Conservation (phyloP, 2,329 filamentous ascomycete genomes). For the Tolypocladium nubicola region DNA sequence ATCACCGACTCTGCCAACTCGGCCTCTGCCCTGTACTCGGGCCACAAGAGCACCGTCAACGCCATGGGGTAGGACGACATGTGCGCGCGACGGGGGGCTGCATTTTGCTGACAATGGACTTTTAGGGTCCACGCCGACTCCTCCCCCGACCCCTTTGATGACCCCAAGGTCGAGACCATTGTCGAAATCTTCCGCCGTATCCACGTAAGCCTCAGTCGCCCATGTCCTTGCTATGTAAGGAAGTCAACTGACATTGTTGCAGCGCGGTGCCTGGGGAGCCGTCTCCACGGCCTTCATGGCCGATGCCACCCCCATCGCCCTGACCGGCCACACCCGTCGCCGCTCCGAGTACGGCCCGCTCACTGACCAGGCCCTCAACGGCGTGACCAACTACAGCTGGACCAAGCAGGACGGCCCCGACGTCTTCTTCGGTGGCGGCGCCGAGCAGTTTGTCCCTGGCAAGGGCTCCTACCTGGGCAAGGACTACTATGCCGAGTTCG, state of each 20-base stretch:
- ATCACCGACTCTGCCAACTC: constrained; percentile 85
- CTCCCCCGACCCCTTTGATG: constrained; percentile 61
- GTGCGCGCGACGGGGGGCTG: neutral
- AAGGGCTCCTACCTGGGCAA: constrained; percentile 55
- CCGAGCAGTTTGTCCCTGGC: constrained; percentile 66
- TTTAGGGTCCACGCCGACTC: constrained; percentile 63
- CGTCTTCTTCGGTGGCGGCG: constrained; percentile 73
- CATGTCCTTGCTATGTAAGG: neutral
- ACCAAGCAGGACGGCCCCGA: constrained; percentile 64
- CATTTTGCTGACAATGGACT: neutral
- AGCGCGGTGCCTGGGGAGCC: constrained; percentile 48
- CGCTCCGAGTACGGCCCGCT: constrained; percentile 61
- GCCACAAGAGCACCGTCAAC: constrained; percentile 77
- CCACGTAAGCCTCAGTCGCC: constrained; percentile 34
- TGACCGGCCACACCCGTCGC: constrained; percentile 61
- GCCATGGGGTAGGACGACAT: constrained; percentile 48
- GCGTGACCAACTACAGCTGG: constrained; percentile 73
- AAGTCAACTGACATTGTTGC: neutral
- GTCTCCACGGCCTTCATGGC: constrained; percentile 75
- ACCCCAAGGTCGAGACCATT: constrained; percentile 80
- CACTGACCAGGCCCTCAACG: constrained; percentile 66
- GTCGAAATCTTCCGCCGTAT: constrained; percentile 66
- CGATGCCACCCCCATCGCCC: constrained; percentile 71
- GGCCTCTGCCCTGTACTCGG: constrained; percentile 69
- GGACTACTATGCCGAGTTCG: constrained; percentile 72